Evolutionary conservation across 2,329 filamentous ascomycete species (phyloP).

Genomic region (Diaporthe velutina): DNA sequence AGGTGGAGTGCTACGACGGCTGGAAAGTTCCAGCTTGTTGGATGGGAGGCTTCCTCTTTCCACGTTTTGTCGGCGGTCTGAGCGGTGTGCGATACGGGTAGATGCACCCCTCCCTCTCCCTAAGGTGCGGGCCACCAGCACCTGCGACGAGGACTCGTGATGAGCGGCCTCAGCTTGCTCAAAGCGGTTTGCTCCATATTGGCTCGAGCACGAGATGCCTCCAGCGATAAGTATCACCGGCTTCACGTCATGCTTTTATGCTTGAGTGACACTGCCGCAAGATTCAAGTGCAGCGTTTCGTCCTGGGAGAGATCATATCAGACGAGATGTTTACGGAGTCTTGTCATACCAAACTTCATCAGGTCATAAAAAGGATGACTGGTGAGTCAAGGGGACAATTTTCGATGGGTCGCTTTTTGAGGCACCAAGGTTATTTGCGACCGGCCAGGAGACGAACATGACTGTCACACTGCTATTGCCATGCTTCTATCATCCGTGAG

Average conservation of each 20-base stretch:
- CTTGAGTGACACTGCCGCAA: background rate
- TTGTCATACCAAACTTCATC: background rate
- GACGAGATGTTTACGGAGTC: background rate
- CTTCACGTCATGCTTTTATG: background rate
- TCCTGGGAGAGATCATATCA: background rate
- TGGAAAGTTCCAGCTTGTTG: background rate
- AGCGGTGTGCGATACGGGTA: background rate
- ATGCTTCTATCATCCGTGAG: background rate
- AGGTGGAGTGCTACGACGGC: background rate
- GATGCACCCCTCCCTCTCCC: slow-evolving; percentile 8
- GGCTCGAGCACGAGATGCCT: background rate
- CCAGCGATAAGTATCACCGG: background rate
- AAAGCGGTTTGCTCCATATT: background rate
- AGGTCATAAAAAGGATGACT: background rate
- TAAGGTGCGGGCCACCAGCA: background rate
- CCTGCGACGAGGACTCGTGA: background rate
- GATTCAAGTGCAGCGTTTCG: background rate
- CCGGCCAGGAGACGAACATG: background rate
- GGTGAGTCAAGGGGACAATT: background rate
- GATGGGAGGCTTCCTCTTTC: background rate
- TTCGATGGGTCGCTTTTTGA: background rate
- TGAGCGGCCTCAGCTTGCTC: background rate
- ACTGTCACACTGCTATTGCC: background rate
- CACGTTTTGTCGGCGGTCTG: background rate
- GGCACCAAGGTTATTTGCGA: background rate